Conservation (phyloP, 768 basidiomycete genomes). For the Naganishia vaughanmartiniae region DNA sequence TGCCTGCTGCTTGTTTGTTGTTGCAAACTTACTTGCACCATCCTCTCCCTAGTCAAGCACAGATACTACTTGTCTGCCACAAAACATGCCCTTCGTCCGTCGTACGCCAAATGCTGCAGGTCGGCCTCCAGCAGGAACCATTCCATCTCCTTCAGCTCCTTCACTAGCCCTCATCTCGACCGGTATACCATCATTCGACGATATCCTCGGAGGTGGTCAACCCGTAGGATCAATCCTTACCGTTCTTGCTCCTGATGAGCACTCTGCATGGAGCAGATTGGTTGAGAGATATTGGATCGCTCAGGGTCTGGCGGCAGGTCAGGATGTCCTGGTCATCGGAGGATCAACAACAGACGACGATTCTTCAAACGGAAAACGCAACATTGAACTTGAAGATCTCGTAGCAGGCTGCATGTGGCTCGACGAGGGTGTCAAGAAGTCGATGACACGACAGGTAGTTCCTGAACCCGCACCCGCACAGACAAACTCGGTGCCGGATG, state of each 20-base stretch:
- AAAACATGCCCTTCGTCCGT: conserved; percentile 15
- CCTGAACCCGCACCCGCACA: conserved; percentile 24
- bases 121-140: conserved; percentile 40
- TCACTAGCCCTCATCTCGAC: conserved; percentile 60
- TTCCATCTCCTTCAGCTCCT: conserved; percentile 48
- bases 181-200: conserved; percentile 89
- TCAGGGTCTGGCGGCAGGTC: conserved; percentile 74
- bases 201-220: conserved; percentile 79
- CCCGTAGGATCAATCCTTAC: conserved; percentile 74
- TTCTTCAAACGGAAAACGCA: neutral
- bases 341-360: conserved; percentile 45
- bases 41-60: no score
- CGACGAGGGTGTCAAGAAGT: conserved; percentile 52
- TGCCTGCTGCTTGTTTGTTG: no score
- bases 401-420: conserved; percentile 79
- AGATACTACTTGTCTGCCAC: no score
- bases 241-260: conserved; percentile 76
- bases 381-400: conserved; percentile 56
- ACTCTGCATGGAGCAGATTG: conserved; percentile 80
- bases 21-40: no score
- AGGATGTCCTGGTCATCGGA: conserved; percentile 68
- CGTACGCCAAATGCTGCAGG: conserved; percentile 10
- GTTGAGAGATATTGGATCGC: conserved; percentile 84
- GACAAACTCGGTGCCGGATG: conserved; percentile 20
- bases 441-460: conserved; percentile 37